A percentile compares a stretch with the other conserved stretches of the same genome.
These are phyloP conservation scores for Aspergillus vadensis DNA, from an alignment of 2,329 filamentous ascomycete genomes.

Conservation along the genomic window DNA sequence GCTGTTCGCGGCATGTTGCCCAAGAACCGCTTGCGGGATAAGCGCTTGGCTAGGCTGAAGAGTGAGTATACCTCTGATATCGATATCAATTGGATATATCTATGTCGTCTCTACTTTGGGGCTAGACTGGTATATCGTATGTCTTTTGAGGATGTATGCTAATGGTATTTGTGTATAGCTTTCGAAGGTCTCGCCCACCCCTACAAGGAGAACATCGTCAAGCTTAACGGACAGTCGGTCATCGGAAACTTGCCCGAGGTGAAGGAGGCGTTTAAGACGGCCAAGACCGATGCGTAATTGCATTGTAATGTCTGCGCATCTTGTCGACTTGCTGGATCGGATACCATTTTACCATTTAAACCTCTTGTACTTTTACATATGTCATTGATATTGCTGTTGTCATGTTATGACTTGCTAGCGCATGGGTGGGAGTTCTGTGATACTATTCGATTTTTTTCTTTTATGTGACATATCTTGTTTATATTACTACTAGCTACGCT, in stretches of 20 bases:
- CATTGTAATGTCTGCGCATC: background rate
- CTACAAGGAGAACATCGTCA: conserved; percentile 83
- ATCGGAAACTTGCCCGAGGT: conserved; percentile 40
- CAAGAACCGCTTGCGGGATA: conserved; percentile 90
- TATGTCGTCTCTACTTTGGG: background rate
- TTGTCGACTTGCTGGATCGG: conserved; percentile 14
- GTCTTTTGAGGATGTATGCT: background rate
- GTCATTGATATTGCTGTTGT: conserved; percentile 18
- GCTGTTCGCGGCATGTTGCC: conserved; percentile 97
- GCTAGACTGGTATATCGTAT: background rate
- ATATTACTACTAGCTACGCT: background rate
- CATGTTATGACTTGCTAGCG: conserved; percentile 37
- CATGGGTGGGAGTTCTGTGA: conserved; percentile 43
- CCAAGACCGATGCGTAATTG: conserved; percentile 30
- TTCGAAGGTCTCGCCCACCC: conserved; percentile 94
- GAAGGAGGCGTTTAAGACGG: conserved; percentile 39
- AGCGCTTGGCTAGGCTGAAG: conserved; percentile 84
- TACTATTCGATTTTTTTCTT: conserved; percentile 13
- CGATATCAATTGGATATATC: too few species aligned
- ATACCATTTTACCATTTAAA: conserved; percentile 10
- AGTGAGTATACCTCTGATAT: conserved; percentile 42
- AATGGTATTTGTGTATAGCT: conserved; percentile 49
- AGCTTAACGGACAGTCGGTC: conserved; percentile 62
- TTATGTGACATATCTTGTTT: background rate
- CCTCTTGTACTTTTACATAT: conserved; percentile 31